A percentile compares a stretch with the other conserved stretches of the same genome.
phyloP scores from a whole-genome alignment of 2,329 filamentous ascomycete species.

The Acrocalymma vagum region DNA sequence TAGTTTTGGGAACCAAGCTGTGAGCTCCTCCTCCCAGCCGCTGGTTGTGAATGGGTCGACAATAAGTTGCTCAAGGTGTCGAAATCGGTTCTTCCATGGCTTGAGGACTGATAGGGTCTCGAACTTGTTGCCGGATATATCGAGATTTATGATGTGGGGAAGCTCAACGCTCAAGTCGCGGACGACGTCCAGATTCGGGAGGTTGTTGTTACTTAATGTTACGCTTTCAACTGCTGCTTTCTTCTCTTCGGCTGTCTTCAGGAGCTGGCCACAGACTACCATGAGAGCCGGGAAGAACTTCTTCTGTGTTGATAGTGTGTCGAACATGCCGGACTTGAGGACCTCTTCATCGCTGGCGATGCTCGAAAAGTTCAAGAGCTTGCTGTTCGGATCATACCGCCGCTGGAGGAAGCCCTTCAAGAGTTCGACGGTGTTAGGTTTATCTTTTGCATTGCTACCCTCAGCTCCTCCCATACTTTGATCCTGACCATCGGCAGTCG shows the following conservation, averaged over 20 bases:
- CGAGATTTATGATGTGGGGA: slow-evolving; percentile 86
- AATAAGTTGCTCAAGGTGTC: slow-evolving; percentile 80
- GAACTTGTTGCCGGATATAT: slow-evolving; percentile 86
- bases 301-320: slow-evolving; percentile 72
- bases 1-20: slow-evolving; percentile 84
- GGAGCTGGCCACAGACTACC: slow-evolving; percentile 81
- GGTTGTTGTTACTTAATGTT: slow-evolving; percentile 80
- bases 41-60: slow-evolving; percentile 57
- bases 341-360: slow-evolving; percentile 78
- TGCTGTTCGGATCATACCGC: slow-evolving; percentile 75
- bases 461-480: no score
- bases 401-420: slow-evolving; percentile 75
- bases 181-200: slow-evolving; percentile 76
- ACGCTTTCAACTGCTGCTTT: slow-evolving; percentile 82
- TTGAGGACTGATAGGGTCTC: slow-evolving; percentile 72
- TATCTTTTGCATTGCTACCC: slow-evolving; percentile 18
- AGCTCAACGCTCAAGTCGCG: slow-evolving; percentile 80
- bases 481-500: no score
- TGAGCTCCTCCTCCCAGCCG: slow-evolving; percentile 72
- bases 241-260: slow-evolving; percentile 76
- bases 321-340: slow-evolving; percentile 78
- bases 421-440: slow-evolving; percentile 61
- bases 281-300: slow-evolving; percentile 95
- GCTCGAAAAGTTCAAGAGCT: slow-evolving; percentile 83
- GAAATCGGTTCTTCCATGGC: slow-evolving; percentile 82